A percentile compares a stretch with the other conserved stretches of the same genome.
Evolutionary conservation across 768 basidiomycete species (phyloP).

Genomic region (Mycena filopes): DNA sequence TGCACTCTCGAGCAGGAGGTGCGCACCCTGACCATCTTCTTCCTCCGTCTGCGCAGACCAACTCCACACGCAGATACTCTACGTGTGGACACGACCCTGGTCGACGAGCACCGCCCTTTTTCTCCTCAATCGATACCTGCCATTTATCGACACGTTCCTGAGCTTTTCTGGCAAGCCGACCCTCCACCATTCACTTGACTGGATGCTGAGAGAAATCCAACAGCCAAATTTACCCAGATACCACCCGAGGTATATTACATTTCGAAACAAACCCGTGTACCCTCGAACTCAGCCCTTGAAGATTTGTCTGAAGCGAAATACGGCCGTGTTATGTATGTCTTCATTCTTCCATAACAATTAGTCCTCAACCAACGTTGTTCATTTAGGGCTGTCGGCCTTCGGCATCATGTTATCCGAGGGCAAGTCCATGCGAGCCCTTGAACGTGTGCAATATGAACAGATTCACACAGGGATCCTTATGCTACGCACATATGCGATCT

Average conservation of each 20-base stretch:
- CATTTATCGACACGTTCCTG: slow-evolving; percentile 44
- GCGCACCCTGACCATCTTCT: background rate
- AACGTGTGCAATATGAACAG: background rate
- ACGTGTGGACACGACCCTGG: slow-evolving; percentile 39
- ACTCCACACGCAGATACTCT: slow-evolving; percentile 32
- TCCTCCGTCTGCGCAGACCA: background rate
- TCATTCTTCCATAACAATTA: background rate
- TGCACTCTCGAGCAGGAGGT: slow-evolving; percentile 43
- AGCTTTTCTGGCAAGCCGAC: slow-evolving; percentile 26
- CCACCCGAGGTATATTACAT: slow-evolving; percentile 23
- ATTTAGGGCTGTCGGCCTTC: slow-evolving; percentile 45
- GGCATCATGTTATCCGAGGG: slow-evolving; percentile 53
- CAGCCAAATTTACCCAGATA: slow-evolving; percentile 24
- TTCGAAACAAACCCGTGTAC: background rate
- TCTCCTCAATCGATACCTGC: slow-evolving; percentile 44
- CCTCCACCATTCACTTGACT: background rate
- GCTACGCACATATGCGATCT: slow-evolving; percentile 57
- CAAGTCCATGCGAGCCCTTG: slow-evolving; percentile 17
- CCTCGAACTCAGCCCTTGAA: background rate
- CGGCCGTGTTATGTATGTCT: slow-evolving; percentile 19
- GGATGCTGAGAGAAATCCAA: background rate
- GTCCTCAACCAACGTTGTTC: slow-evolving; percentile 34
- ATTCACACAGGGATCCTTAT: slow-evolving; percentile 47
- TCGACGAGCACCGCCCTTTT: slow-evolving; percentile 39
- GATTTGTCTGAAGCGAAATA: slow-evolving; percentile 25